Evolutionary conservation across 1,139 yeast species (phyloP), one percentile per base, ranked within the genome.

Genomic region (Scheffersomyces illinoinensis): DNA sequence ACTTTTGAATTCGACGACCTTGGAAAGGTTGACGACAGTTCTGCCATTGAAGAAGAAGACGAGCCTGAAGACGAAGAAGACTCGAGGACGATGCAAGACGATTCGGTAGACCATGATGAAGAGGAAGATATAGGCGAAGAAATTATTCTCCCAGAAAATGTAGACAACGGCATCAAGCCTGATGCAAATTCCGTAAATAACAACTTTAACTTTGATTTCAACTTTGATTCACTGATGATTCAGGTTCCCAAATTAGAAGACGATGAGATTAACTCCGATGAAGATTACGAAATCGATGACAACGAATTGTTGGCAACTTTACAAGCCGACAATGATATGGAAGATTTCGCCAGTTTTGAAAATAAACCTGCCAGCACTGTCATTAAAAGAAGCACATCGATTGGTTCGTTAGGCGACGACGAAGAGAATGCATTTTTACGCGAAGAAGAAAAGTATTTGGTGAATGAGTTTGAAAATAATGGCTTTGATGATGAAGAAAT

Each of bases 71-170:
- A 58, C 18, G 61, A 55, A 8, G 61, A 60, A 5, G 61, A 62
- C 47, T 62, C 57, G 5, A 65, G 62, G 17, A 64, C 64, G 21
- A 56, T 56, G 20, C 59, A 54, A 33, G 59, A 54, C 12, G 62
- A 56, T 49, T 66, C 67, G 68, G 55, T 48, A n/a, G 57, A 43
- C 65, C 65, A 60, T 65, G 33, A 67, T 24, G 59, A 62, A n/a
- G 83, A 85, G 59, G 93, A 89, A 70, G 93, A 89, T 74, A 78
- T 89, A 23, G 93, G 93, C 19, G 93, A 88, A 70, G 92, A 85
- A 62, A 78, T 87, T 5, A 65, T 54, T 39, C 58, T 63, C 20
- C 56, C 56, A 54, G 58, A 43, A 47, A 18, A 18, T 19, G 49
- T 47, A 12, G 56, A 43, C 20, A 50, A 56, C 50, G 18, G 33